These are phyloP conservation scores for Stagonosporopsis rhizophila DNA, from an alignment of 2,329 filamentous ascomycete genomes.

Conservation along the genomic window DNA sequence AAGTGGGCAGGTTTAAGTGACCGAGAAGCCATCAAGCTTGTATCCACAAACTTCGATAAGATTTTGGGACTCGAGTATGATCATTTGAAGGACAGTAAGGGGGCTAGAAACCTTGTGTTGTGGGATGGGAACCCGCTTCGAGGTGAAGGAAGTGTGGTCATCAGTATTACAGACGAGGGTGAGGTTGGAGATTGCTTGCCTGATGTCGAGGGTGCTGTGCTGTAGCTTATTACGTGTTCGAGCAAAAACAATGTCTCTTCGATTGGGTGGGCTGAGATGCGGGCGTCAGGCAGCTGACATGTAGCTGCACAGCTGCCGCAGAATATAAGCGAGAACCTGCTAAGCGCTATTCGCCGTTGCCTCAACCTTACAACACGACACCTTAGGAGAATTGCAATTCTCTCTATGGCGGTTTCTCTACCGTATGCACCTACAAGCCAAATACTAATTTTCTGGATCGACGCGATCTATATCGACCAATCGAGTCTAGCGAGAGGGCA, in stretches of 20 bases:
- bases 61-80: neutral
- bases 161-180: neutral
- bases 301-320: too few relatives aligned
- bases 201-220: neutral
- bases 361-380: too few relatives aligned
- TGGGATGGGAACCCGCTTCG: neutral
- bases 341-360: too few relatives aligned
- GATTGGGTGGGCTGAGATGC: too few relatives aligned
- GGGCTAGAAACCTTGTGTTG: neutral
- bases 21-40: too few relatives aligned
- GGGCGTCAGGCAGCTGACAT: too few relatives aligned
- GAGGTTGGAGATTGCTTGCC: neutral
- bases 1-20: too few relatives aligned
- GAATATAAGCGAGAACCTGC: too few relatives aligned
- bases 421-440: neutral
- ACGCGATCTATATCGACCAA: constrained; percentile 15
- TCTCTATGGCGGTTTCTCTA: neutral
- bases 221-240: neutral
- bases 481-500: constrained; percentile 17
- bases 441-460: neutral
- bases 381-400: neutral
- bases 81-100: neutral
- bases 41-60: too few relatives aligned
- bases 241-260: too few relatives aligned
- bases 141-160: neutral